These are phyloP conservation scores for Coemansia sp. DNA, from an alignment of 192 early-diverging fungal genomes.

Conservation along the genomic window DNA sequence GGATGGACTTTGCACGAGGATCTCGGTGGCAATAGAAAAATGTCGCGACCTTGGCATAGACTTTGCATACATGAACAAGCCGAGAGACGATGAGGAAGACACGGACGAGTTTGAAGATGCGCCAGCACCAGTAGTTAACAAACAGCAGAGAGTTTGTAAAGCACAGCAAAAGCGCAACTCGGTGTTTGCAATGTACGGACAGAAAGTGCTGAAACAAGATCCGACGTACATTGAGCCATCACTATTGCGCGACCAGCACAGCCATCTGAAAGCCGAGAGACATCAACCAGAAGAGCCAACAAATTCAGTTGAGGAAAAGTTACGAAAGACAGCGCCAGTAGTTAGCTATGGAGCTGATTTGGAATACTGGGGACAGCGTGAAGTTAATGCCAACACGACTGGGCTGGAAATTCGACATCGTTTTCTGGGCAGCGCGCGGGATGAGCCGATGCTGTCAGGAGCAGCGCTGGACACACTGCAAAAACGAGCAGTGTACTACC, in stretches of 20 bases:
- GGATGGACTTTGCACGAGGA: slow-evolving; percentile 39
- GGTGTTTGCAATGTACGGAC: slow-evolving; percentile 36
- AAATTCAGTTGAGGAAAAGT: slow-evolving; percentile 44
- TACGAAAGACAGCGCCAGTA: slow-evolving; percentile 62
- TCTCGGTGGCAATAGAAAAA: slow-evolving; percentile 44
- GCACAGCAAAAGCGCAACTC: slow-evolving; percentile 20
- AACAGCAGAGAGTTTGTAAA: not conserved
- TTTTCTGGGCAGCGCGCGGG: slow-evolving; percentile 65
- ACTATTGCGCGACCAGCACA: slow-evolving; percentile 7
- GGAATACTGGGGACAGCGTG: slow-evolving; percentile 63
- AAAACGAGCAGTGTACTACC: slow-evolving; percentile 56
- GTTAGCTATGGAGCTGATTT: slow-evolving; percentile 67
- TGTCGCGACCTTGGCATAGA: slow-evolving; percentile 32
- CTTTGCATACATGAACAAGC: slow-evolving; percentile 4
- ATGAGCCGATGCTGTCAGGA: slow-evolving; percentile 57
- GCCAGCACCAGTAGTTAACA: not conserved
- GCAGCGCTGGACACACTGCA: slow-evolving; percentile 56
- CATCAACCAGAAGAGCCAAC: not conserved
- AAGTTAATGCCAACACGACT: slow-evolving; percentile 60
- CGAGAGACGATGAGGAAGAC: slow-evolving; percentile 1
- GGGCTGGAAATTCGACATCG: slow-evolving; percentile 60
- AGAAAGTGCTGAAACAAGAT: slow-evolving; percentile 15
- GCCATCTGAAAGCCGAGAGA: not conserved
- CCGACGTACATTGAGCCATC: slow-evolving; percentile 26
- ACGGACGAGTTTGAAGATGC: slow-evolving; percentile 49